These are phyloP conservation scores for Trifolium subterraneum DNA, from an alignment of 306 rosid genomes.

Conservation along the genomic window DNA sequence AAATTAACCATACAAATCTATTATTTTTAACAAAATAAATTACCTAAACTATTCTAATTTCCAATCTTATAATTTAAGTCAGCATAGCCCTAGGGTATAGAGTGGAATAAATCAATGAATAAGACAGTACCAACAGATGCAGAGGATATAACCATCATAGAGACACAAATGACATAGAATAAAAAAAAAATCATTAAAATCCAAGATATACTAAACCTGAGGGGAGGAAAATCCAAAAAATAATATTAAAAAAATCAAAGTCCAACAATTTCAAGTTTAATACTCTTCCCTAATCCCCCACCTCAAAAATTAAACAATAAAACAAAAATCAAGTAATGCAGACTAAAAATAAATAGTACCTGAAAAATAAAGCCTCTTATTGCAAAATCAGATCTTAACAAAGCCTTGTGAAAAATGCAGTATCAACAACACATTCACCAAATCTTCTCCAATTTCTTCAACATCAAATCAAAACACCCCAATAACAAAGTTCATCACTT, in stretches of 20 bases:
- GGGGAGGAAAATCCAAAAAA: constrained; percentile 41
- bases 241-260: constrained; percentile 47
- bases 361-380: constrained; percentile 44
- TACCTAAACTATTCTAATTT: constrained; percentile 38
- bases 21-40: constrained; percentile 29
- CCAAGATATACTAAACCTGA: constrained; percentile 43
- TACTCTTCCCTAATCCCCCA: background rate
- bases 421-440: constrained; percentile 49
- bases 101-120: constrained; percentile 42
- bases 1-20: background rate
- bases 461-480: constrained; percentile 39
- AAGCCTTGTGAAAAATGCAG: constrained; percentile 39
- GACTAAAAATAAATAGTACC: constrained; percentile 53
- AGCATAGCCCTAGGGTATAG: constrained; percentile 28
- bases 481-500: constrained; percentile 40
- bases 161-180: constrained; percentile 33
- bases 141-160: constrained; percentile 48
- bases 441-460: constrained; percentile 37
- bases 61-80: constrained; percentile 29
- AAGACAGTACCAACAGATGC: constrained; percentile 54
- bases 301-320: constrained; percentile 1
- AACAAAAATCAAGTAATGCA: constrained; percentile 49
- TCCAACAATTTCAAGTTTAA: constrained; percentile 44
- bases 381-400: constrained; percentile 67
- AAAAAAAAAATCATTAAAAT: constrained; percentile 32